A percentile compares a stretch with the other conserved stretches of the same genome.
phyloP scores from a whole-genome alignment of 805 yeast species.

The Hyphopichia homilentoma region DNA sequence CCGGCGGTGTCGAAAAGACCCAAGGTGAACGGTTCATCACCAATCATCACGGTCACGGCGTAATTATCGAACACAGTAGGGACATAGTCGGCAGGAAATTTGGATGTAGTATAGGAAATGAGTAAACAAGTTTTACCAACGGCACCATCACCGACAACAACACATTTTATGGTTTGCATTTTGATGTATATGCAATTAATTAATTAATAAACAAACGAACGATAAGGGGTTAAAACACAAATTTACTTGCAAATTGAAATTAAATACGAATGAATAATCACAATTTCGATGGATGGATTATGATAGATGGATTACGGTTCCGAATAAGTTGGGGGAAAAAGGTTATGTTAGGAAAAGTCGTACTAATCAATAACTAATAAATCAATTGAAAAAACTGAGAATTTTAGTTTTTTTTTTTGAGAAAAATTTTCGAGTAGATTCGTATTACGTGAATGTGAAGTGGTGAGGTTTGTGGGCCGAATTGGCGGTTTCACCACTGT shows the following conservation, averaged over 20 bases:
- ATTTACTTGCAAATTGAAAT: background rate
- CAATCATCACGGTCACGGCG: conserved; percentile 93
- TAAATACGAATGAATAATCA: background rate
- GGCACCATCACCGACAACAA: conserved; percentile 99
- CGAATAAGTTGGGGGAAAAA: too few relatives aligned
- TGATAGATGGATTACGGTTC: background rate
- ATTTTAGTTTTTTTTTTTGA: too few relatives aligned
- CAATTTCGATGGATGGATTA: background rate
- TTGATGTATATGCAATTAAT: background rate
- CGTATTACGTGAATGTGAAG: too few relatives aligned
- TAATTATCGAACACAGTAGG: conserved; percentile 98
- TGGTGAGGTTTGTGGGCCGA: too few relatives aligned
- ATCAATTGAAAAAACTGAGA: too few relatives aligned
- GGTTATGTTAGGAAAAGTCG: too few relatives aligned
- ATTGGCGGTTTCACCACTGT: too few relatives aligned
- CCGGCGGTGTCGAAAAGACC: conserved; percentile 99
- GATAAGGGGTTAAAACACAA: too few relatives aligned
- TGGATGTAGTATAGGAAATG: conserved; percentile 93
- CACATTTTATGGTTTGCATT: conserved; percentile 80
- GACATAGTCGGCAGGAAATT: conserved; percentile 96
- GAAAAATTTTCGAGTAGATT: too few relatives aligned
- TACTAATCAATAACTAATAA: too few relatives aligned
- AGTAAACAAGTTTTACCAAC: conserved; percentile 96
- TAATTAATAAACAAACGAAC: too few relatives aligned
- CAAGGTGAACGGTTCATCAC: conserved; percentile 95